Evolutionary conservation across 768 basidiomycete species (phyloP).

Genomic region (Leccinum truebloodii): DNA sequence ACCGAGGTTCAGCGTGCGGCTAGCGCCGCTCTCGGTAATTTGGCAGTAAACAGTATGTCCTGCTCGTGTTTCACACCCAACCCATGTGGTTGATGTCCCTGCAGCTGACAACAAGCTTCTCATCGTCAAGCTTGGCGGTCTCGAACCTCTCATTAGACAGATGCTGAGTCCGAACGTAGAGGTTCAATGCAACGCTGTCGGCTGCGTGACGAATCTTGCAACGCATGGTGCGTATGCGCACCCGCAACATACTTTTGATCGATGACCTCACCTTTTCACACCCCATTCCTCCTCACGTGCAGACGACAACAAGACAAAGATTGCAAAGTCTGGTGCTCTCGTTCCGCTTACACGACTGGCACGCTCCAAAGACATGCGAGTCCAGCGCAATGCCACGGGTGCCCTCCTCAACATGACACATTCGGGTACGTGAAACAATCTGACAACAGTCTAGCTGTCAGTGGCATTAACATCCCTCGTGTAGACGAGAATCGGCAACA

Average conservation of each 20-base stretch:
- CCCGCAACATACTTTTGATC: constrained; percentile 5
- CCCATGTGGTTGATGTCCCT: constrained; percentile 12
- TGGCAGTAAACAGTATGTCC: constrained; percentile 94
- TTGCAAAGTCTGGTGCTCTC: constrained; percentile 98
- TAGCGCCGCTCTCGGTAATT: constrained; percentile 94
- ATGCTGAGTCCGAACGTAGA: constrained; percentile 99
- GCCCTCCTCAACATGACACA: constrained; percentile 99
- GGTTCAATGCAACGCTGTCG: constrained; percentile 99
- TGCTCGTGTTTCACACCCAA: constrained; percentile 18
- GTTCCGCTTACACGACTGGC: constrained; percentile 95
- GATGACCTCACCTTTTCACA: background rate
- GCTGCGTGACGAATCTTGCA: constrained; percentile 97
- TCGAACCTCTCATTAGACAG: constrained; percentile 97
- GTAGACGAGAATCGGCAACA: constrained; percentile 98
- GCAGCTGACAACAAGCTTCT: constrained; percentile 98
- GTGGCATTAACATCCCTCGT: constrained; percentile 5
- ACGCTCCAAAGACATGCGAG: constrained; percentile 98
- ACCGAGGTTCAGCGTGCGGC: constrained; percentile 99
- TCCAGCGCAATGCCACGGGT: constrained; percentile 97
- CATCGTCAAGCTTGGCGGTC: constrained; percentile 95
- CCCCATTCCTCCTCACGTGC: constrained; percentile 12
- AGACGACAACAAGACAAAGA: constrained; percentile 99
- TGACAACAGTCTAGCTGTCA: constrained; percentile 1
- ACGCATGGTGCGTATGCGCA: constrained; percentile 76
- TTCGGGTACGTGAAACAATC: constrained; percentile 61